phyloP scores from a whole-genome alignment of 805 yeast genomes.

The Grigorovia jiainica region DNA sequence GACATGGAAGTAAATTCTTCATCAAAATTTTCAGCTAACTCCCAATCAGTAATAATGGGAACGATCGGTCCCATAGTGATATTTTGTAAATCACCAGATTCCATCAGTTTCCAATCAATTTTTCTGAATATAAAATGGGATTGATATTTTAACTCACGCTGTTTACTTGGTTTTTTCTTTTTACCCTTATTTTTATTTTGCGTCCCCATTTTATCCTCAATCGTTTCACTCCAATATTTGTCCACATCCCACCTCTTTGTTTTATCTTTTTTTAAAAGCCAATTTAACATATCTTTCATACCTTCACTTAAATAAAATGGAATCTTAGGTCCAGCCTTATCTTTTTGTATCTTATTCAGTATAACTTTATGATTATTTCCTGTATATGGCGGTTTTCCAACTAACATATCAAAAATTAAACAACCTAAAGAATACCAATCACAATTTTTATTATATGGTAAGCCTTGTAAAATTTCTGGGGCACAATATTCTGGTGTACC shows the following conservation, averaged over 20 bases:
- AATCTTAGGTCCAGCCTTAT: slow-evolving; percentile 41
- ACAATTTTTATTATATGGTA: slow-evolving; percentile 66
- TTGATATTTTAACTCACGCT: slow-evolving; percentile 34
- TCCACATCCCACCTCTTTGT: slow-evolving; percentile 54
- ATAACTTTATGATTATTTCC: slow-evolving; percentile 72
- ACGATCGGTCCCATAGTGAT: slow-evolving; percentile 60
- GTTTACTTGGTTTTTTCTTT: slow-evolving; percentile 23
- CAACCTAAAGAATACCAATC: slow-evolving; percentile 94
- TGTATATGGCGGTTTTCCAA: slow-evolving; percentile 84
- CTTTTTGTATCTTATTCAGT: slow-evolving; percentile 62
- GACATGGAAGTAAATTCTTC: slow-evolving; percentile 66
- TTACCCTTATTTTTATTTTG: slow-evolving; percentile 6
- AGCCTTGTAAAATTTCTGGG: slow-evolving; percentile 76
- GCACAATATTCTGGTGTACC: slow-evolving; percentile 54
- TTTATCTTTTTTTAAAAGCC: slow-evolving; percentile 62
- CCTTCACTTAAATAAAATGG: slow-evolving; percentile 74
- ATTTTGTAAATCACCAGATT: slow-evolving; percentile 35
- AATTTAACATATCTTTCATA: slow-evolving; percentile 63
- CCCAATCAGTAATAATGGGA: slow-evolving; percentile 77
- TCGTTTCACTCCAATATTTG: slow-evolving; percentile 35
- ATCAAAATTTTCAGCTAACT: slow-evolving; percentile 77
- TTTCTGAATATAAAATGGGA: slow-evolving; percentile 70
- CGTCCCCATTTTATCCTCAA: neutral
- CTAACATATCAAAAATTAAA: slow-evolving; percentile 65
- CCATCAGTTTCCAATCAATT: slow-evolving; percentile 57